These are phyloP conservation scores for Pseudotulostoma volvatum DNA, from an alignment of 495 filamentous ascomycete species.

Conservation along the genomic window DNA sequence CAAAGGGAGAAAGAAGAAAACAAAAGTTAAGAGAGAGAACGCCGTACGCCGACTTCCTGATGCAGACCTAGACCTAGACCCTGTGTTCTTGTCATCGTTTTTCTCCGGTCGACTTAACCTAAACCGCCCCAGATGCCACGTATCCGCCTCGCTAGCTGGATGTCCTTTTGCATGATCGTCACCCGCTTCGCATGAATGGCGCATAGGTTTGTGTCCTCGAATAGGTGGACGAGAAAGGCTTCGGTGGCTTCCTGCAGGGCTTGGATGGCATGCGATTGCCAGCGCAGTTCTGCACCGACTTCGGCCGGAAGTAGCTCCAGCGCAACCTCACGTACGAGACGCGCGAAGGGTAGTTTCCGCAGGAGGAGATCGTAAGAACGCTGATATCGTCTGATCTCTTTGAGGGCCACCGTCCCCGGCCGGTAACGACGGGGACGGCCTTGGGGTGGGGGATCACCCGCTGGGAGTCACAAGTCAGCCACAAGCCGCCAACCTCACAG, in stretches of 20 bases:
- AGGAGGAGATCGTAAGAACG: slow-evolving; percentile 66
- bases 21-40: too few relatives aligned
- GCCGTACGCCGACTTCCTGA: too few relatives aligned
- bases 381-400: slow-evolving; percentile 78
- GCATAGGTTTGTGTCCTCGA: slow-evolving; percentile 90
- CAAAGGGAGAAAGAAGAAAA: too few relatives aligned
- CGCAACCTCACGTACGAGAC: slow-evolving; percentile 80
- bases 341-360: slow-evolving; percentile 68
- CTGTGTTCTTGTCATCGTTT: too few relatives aligned
- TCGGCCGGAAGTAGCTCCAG: slow-evolving; percentile 35
- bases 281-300: slow-evolving; percentile 47
- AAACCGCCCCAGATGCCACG: slow-evolving; percentile 51
- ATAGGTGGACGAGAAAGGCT: slow-evolving; percentile 83
- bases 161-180: slow-evolving; percentile 96
- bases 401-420: slow-evolving; percentile 70
- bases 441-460: slow-evolving; percentile 53
- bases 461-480: slow-evolving; percentile 18
- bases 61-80: too few relatives aligned
- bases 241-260: slow-evolving; percentile 87
- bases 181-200: slow-evolving; percentile 92
- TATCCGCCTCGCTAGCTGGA: slow-evolving; percentile 77
- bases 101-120: too few relatives aligned
- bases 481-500: slow-evolving; percentile 1
- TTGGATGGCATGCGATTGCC: slow-evolving; percentile 82
- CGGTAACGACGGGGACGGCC: slow-evolving; percentile 53